Evolutionary conservation across 208 protist species (phyloP).

Genomic region (Hexamita inflata): DNA sequence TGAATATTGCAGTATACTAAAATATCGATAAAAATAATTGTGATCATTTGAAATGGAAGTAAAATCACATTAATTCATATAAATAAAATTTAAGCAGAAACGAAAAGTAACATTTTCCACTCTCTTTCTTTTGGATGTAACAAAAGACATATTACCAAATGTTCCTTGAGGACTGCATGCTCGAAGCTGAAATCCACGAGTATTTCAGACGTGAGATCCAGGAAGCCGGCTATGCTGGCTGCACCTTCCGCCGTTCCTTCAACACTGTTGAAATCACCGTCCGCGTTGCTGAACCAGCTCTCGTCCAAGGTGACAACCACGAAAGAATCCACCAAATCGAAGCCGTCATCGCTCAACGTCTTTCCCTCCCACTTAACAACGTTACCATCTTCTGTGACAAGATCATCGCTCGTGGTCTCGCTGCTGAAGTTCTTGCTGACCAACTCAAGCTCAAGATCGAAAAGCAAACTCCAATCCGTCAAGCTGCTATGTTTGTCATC

Average conservation of each 20-base stretch:
- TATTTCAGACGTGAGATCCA: constrained; percentile 89
- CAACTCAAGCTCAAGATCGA: constrained; percentile 91
- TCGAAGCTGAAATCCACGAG: constrained; percentile 98
- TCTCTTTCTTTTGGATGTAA: too few species aligned
- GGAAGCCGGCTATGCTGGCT: constrained; percentile 69
- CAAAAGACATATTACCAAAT: background rate
- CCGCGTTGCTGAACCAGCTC: constrained; percentile 78
- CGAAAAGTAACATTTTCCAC: too few species aligned
- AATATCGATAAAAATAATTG: too few species aligned
- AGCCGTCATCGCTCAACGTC: background rate
- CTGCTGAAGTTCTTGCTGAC: constrained; percentile 65
- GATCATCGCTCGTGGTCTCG: constrained; percentile 2
- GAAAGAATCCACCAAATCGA: constrained; percentile 63
- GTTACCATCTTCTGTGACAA: constrained; percentile 70
- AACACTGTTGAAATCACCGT: constrained; percentile 93
- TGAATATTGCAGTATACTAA: too few species aligned
- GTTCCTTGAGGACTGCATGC: constrained; percentile 59
- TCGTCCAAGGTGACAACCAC: constrained; percentile 86
- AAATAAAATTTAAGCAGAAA: too few species aligned
- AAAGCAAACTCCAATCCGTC: constrained; percentile 81
- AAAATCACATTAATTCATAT: too few species aligned
- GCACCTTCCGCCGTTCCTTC: constrained; percentile 69
- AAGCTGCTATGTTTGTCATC: constrained; percentile 91
- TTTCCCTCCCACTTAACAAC: constrained; percentile 33
- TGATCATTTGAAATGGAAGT: too few species aligned